Evolutionary conservation across 805 yeast species (phyloP), one percentile per base, ranked within the genome.

Genomic region (Yarrowia porcina): DNA sequence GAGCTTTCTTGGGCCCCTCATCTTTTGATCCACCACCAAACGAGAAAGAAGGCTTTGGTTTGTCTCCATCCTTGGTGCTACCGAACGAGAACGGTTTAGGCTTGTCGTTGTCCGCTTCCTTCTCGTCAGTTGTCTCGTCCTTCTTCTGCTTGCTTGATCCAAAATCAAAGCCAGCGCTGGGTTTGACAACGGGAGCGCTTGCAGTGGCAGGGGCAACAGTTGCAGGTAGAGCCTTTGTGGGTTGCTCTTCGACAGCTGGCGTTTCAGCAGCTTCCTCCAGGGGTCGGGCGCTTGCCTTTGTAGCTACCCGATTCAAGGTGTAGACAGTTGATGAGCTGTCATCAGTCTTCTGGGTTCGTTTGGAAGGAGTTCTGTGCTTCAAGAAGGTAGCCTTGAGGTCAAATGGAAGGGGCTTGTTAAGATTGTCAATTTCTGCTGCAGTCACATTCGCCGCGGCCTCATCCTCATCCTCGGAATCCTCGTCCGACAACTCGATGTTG

Each of bases 301-400:
- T 23, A 9, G 49, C 47, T 4, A 49, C 36, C 8, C 61, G 36
- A 23, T 56, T 32, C 10, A 56, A 39, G 2, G 61, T 39, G 27
- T 39, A 56, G 12, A 56, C 49, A 3, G 45, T 45, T 4, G 36
- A 33, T 10, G 20, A 13, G 47, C 25, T 54, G 12, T 21, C 18
- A 12, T 47, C 38, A 11, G 27, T 13, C 5, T 21, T 13, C 27
- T 39, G 28, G 12, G 41, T 21, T 7, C 41, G 23, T 18, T 41
- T 32, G 39, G 28, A 32, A 44, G 60, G 33, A 15, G 45, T 38
- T 52, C 60, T 23, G 12, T 52, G 60, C 35, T 38, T 35, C 17
- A 36, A 25, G 35, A 52, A 52, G 4, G 60, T 36, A 13, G 42
- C 60, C 35, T 52, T 52, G 25, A 52, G 47, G 18, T 56, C 61